Conservation (phyloP, 441 rosid genomes). For the Erodium chrysanthum region DNA sequence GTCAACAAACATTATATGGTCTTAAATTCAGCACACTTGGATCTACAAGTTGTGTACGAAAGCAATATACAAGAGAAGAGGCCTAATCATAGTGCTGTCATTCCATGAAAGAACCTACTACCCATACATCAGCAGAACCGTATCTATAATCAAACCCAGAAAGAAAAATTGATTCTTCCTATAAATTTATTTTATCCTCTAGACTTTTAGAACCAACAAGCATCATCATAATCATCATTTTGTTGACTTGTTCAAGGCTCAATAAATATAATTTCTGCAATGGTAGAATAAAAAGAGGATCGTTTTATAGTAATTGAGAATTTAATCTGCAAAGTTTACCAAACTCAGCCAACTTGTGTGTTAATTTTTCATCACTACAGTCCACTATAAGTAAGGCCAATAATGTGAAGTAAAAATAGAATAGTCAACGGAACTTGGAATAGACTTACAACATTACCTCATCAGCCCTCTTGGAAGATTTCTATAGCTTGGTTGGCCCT, state of each 20-base stretch:
- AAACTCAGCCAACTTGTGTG: neutral
- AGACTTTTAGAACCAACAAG: neutral
- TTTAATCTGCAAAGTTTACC: neutral
- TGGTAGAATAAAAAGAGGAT: too few relatives aligned
- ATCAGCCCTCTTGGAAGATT: neutral
- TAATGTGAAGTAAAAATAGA: neutral
- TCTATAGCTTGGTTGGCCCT: neutral
- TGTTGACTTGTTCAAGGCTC: constrained; percentile 4
- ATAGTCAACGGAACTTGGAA: neutral
- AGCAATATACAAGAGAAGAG: too few relatives aligned
- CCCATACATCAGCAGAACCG: neutral
- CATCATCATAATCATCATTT: neutral
- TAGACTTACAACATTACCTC: neutral
- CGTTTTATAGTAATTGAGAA: too few relatives aligned
- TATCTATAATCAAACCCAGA: neutral
- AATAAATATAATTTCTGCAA: neutral
- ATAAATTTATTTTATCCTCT: neutral
- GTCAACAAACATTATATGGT: neutral
- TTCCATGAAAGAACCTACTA: neutral
- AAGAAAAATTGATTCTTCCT: neutral
- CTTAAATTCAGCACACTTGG: neutral
- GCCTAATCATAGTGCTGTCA: too few relatives aligned
- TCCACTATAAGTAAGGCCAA: neutral
- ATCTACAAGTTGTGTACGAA: neutral
- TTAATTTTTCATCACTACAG: neutral